Percentiles rank a stretch among this genome's conserved stretches.
These are phyloP conservation scores for Saraca asoca DNA, from an alignment of 331 rosid genomes.

Conservation along the genomic window DNA sequence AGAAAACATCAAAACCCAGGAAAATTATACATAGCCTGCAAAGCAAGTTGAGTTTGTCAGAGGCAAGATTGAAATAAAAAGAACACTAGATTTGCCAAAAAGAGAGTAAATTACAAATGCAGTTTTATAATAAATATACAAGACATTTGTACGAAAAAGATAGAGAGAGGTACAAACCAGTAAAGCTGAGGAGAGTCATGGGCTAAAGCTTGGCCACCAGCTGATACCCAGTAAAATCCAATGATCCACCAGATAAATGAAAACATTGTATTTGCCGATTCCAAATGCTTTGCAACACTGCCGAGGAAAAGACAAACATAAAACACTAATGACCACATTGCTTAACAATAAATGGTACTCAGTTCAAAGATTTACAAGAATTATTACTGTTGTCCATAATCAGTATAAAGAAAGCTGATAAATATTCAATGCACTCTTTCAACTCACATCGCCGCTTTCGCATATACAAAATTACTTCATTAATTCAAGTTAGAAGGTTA, in stretches of 20 bases:
- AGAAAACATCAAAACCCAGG: conserved; percentile 96
- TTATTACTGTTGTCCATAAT: not conserved
- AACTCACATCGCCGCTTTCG: not conserved
- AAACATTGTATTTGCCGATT: conserved; percentile 94
- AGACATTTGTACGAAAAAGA: conserved; percentile 6
- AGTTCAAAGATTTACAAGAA: not conserved
- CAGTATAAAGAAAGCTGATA: not conserved
- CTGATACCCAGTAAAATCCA: conserved; percentile 98
- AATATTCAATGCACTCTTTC: conserved; percentile 4
- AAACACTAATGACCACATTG: not conserved
- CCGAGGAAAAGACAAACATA: conserved; percentile 27
- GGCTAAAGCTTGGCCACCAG: conserved; percentile 76
- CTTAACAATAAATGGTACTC: not conserved
- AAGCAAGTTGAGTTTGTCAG: conserved; percentile 41
- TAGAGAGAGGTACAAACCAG: conserved; percentile 61
- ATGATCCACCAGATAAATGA: conserved; percentile 99
- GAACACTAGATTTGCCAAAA: conserved; percentile 27
- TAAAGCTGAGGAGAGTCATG: conserved; percentile 77
- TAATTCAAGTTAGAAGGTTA: conserved; percentile 6
- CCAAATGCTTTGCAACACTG: conserved; percentile 87
- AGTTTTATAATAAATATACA: conserved; percentile 1
- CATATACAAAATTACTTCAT: not conserved
- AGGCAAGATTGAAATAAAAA: conserved; percentile 34
- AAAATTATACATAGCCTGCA: conserved; percentile 94
- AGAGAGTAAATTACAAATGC: not conserved